Evolutionary conservation across 208 protist genomes (phyloP), one percentile per base, ranked within the genome.

Genomic region (Trypanosoma avium): DNA sequence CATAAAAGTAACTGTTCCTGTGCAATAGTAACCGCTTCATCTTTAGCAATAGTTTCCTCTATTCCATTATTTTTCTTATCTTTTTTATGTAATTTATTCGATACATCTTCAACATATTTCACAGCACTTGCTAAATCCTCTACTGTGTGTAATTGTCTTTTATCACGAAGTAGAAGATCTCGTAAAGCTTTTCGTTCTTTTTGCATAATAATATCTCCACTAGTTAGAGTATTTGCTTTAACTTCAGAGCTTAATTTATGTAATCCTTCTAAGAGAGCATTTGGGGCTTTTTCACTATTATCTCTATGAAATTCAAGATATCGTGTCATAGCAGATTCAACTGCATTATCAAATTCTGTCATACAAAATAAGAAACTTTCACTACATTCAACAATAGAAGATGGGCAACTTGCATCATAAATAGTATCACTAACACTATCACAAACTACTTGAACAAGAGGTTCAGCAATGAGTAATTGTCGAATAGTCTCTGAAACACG

Each of bases 321-420:
- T 1, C 36, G 53, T 15, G 27, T 36, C 17, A 61, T 42, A 9
- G 75, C 81, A 8, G 32, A 30, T 17, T 78, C 72, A 3, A 90
- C 69, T 12, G 81, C 83, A 0, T 56, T 42, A 36, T 90, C 73
- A 13, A 95, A 70, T 62, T 84, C 77, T 47, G 86, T 77, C 69
- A 92, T 82, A 55, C 86, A 95, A 68, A 87, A 95, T 10, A 67
- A 48, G 48, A 95, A 95, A 35, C 76, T 77, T 1, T 35, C 54
- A 38, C 85, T 91, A 2, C 74, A 73, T 43, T 85, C 82, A 15
- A 55, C 63, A n/a, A 95, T 61, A 26, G 66, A 77, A 4, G 24
- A 6, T 13, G 86, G 85, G 52, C 61, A 67, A 35, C 55, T 70
- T n/a, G 70, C 62, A 5, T 67, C 50, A 7, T 57, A 38, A 9